Percentiles rank a stretch among this genome's conserved stretches.
phyloP scores from a whole-genome alignment of 2,329 filamentous ascomycete genomes.

The Epichloe gansuensis region DNA sequence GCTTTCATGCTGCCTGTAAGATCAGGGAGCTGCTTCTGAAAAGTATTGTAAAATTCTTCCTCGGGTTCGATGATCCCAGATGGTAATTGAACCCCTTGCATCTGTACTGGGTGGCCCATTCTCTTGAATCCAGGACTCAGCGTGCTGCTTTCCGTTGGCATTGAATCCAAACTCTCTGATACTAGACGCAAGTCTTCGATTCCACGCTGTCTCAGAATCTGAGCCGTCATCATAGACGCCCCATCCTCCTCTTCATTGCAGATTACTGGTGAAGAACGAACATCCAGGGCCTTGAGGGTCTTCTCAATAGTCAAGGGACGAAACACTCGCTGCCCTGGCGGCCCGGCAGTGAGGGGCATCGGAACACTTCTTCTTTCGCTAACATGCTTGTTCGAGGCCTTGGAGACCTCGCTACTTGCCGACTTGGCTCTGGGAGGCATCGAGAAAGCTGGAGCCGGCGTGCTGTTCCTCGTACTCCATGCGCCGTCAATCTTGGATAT shows the following conservation, averaged over 20 bases:
- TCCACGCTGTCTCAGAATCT: conserved; percentile 12
- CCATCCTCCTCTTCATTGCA: conserved; percentile 13
- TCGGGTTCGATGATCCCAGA: not conserved
- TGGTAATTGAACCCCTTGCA: not conserved
- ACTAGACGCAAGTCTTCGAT: conserved; percentile 9
- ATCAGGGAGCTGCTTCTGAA: not conserved
- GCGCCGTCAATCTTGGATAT: conserved; percentile 1
- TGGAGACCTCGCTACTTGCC: not conserved
- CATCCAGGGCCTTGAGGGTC: conserved; percentile 19
- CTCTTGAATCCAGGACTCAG: not conserved
- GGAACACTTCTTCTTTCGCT: conserved; percentile 27
- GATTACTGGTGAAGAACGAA: conserved; percentile 2
- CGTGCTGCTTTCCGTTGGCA: not conserved
- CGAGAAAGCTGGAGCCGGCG: not conserved
- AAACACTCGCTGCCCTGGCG: conserved; percentile 39
- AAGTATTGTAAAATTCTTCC: not conserved
- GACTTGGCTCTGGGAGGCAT: not conserved
- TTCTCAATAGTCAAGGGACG: conserved; percentile 30
- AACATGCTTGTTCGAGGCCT: conserved; percentile 13
- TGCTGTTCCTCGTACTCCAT: not conserved
- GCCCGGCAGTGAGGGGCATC: conserved; percentile 40
- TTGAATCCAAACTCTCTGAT: not conserved
- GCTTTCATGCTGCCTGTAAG: not conserved
- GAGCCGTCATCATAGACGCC: conserved; percentile 11
- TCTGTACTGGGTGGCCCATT: not conserved